These are phyloP conservation scores for Gymnopus androsaceus DNA, from an alignment of 1,284 basidiomycete genomes.

Conservation along the genomic window DNA sequence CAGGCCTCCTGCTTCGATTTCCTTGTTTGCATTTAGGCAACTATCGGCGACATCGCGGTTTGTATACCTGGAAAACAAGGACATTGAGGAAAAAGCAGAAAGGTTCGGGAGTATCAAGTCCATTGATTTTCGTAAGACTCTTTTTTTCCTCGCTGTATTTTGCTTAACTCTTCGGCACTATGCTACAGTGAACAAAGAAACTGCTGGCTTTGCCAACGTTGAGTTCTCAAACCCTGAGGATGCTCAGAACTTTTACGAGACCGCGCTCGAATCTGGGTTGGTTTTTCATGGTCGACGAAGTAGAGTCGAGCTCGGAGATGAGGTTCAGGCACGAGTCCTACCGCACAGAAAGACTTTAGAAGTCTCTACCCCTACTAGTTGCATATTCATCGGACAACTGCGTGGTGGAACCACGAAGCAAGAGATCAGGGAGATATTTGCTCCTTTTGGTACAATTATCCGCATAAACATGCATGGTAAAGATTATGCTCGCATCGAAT, in stretches of 20 bases:
- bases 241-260: background rate
- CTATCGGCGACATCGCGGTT: constrained; percentile 4
- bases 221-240: constrained; percentile 2
- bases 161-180: background rate
- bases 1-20: background rate
- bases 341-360: background rate
- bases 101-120: constrained; percentile 4
- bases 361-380: constrained; percentile 24
- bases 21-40: background rate
- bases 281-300: background rate
- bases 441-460: background rate
- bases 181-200: constrained; percentile 1
- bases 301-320: background rate
- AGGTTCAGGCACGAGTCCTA: constrained; percentile 1
- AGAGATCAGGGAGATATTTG: constrained; percentile 35
- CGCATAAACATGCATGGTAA: constrained; percentile 23
- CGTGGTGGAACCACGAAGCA: constrained; percentile 41
- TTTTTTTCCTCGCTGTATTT: background rate
- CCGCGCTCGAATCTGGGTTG: background rate
- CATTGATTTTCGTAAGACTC: constrained; percentile 9
- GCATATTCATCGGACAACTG: constrained; percentile 48
- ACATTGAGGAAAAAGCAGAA: constrained; percentile 11
- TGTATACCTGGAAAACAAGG: constrained; percentile 9
- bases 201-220: constrained; percentile 10
- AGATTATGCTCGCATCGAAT: constrained; percentile 50